These are phyloP conservation scores for Malus hybrid DNA, from an alignment of 331 rosid genomes.

Conservation along the genomic window DNA sequence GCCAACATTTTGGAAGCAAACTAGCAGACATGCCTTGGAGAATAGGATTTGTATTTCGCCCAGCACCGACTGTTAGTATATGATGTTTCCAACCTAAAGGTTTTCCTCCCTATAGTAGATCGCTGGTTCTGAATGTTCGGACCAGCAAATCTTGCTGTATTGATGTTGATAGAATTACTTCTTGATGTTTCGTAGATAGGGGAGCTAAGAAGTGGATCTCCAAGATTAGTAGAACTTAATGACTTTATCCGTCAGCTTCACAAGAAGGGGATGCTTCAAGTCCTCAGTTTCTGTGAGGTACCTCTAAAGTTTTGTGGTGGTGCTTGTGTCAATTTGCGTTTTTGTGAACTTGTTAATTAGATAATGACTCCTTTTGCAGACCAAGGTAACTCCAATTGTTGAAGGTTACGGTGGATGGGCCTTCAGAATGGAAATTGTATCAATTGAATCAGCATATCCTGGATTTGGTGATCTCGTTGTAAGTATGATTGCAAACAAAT, in stretches of 20 bases:
- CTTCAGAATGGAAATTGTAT: slow-evolving; percentile 83
- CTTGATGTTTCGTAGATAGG: slow-evolving; percentile 61
- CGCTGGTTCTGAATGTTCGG: slow-evolving; percentile 1
- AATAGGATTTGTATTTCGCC: slow-evolving; percentile 89
- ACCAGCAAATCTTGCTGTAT: neutral
- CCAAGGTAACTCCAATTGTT: slow-evolving; percentile 94
- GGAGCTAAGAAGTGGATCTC: slow-evolving; percentile 90
- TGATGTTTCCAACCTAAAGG: neutral
- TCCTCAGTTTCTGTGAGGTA: slow-evolving; percentile 98
- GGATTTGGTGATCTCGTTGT: slow-evolving; percentile 96
- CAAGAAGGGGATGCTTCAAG: slow-evolving; percentile 75
- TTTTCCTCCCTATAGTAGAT: neutral
- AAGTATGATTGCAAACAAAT: slow-evolving; percentile 29
- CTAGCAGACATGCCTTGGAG: slow-evolving; percentile 98
- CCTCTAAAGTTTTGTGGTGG: slow-evolving; percentile 5
- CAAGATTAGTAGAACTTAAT: slow-evolving; percentile 74
- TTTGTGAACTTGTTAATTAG: slow-evolving; percentile 25
- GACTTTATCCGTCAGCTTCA: slow-evolving; percentile 73
- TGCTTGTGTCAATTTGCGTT: neutral
- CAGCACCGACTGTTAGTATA: slow-evolving; percentile 84
- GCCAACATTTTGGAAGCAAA: slow-evolving; percentile 99
- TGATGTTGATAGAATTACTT: slow-evolving; percentile 10
- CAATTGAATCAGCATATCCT: slow-evolving; percentile 97
- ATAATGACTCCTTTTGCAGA: slow-evolving; percentile 46
- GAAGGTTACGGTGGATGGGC: slow-evolving; percentile 99